phyloP scores from a whole-genome alignment of 2,329 filamentous ascomycete species.

The Ophiostoma quercus region DNA sequence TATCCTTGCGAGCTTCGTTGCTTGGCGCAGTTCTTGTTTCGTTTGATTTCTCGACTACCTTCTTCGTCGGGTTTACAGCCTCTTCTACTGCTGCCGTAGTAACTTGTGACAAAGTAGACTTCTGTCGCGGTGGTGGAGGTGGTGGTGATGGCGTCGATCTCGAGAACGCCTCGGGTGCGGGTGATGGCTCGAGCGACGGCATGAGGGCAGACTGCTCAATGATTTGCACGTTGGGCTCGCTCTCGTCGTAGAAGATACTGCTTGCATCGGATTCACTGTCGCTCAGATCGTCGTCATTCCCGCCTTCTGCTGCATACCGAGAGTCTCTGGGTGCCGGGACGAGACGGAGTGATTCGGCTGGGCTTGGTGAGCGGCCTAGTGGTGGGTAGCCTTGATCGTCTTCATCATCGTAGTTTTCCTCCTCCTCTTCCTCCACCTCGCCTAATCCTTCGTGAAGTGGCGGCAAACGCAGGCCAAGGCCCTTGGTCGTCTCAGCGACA shows the following conservation, averaged over 20 bases:
- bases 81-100: background rate
- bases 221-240: conserved; percentile 44
- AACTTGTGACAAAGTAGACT: background rate
- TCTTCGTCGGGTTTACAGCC: background rate
- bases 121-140: background rate
- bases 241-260: conserved; percentile 43
- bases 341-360: conserved; percentile 39
- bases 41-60: background rate
- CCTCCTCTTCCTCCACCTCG: conserved; percentile 28
- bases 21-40: background rate
- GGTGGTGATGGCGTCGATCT: conserved; percentile 28
- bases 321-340: conserved; percentile 37
- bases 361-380: conserved; percentile 30
- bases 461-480: conserved; percentile 38
- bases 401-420: conserved; percentile 15
- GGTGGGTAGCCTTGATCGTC: background rate
- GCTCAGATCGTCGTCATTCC: conserved; percentile 28
- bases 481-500: conserved; percentile 43
- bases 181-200: conserved; percentile 38
- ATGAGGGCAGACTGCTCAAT: conserved; percentile 41
- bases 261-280: conserved; percentile 40
- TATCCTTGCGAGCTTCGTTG: background rate
- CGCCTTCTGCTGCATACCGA: conserved; percentile 29
- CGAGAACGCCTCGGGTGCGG: conserved; percentile 18
- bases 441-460: conserved; percentile 29